Base-by-base conservation (phyloP, 176 grass and related monocot genomes). In the maize (Zea mays) region DNA sequence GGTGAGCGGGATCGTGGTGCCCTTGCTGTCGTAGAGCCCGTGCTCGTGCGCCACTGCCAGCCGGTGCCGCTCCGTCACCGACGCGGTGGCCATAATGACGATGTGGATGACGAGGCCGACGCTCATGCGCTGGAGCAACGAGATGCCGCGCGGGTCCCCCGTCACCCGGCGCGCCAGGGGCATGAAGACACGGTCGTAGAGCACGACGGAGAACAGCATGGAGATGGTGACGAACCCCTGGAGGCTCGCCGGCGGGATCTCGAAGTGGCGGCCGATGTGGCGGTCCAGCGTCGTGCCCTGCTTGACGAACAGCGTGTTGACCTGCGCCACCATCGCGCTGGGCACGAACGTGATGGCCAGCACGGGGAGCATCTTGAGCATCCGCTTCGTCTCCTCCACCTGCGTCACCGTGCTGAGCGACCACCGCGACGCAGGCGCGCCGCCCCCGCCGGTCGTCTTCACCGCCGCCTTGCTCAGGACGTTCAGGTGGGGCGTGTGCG, bases 301-400 rank as follows among this genome's bases (percentile, higher is more conserved):
- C 87, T 97, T 97, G 37, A 97, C 91, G 77, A 97, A 97, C 72
- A 97, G 79, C 45, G 94, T 97, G 79, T 92, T 90, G 71, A 85
- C 65, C 83, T 94, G 94, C 49, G 94, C 94, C 43, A 86, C 27
- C 86, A 86, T 90, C 12, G 83, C 86, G 69, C 83, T 85, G 10
- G 95, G 91, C n/a, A 97, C 76, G 81, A 97, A 84, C 14, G 89
- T 92, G 43, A 90, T 69, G 15, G 71, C 27, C 16, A 97, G 84
- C 62, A 97, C 76, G 5, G 95, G 91, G 0, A 97, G 86, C 95
- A 97, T 94, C 72, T 87, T 90, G 8, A 97, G 82, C 73, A 97
- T 97, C 80, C 55, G 72, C 75, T 97, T 97, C 47, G 91, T 97
- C 88, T 94, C 86, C 87, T 97, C 95, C 44, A 94, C 85, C 77